Base-by-base conservation (phyloP, 2,329 filamentous ascomycete species). In the Aphanocladium album region DNA sequence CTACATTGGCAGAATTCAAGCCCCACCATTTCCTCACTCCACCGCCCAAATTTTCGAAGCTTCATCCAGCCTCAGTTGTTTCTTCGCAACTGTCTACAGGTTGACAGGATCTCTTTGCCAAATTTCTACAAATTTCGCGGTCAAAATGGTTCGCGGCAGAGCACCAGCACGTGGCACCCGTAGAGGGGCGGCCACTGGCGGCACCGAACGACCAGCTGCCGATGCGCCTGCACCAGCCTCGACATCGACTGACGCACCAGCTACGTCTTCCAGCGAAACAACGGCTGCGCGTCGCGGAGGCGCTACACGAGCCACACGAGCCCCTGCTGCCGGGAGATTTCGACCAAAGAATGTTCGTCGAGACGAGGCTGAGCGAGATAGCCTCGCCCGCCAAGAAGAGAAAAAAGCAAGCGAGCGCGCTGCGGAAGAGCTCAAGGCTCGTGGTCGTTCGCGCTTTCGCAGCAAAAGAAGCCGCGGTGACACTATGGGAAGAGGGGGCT, bases 301-400 rank as follows among this genome's bases (percentile, higher is more conserved):
- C 39, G 60, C 67, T 8, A 64, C 76, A 4, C 70, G 72, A 41
- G 71, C 72, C 11, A 70, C 75, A 16, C 67, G 74, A 30, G 74
- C 73, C 19, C 67, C 73, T n/a, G 68, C 70, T 21, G 62, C 69
- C 11, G 73, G 72, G 43, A 74, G 80, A 41, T 81, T 82, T 57
- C 76, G 75, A 56, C 80, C 80, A 33, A 81, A 76, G 64, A 79
- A 77, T 62, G 67, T 81, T 52, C 75, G 80, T 57, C 72, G 80
- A 75, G 79, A 82, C 70, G 79, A 81, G 60, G 75, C 77, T 7
- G 79, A 81, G 56, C 72, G 80, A 67, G 78, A 80, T 57, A 75
- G 66, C 55, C 69, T 82, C 11, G 80, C 80, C 50, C 72, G 76
- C 14, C 72, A 76, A 58, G 77, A 79, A 62, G 72, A 76, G 58